Evolutionary conservation across 2,329 filamentous ascomycete genomes (phyloP).

Genomic region (Hypoxylon rubiginosum): DNA sequence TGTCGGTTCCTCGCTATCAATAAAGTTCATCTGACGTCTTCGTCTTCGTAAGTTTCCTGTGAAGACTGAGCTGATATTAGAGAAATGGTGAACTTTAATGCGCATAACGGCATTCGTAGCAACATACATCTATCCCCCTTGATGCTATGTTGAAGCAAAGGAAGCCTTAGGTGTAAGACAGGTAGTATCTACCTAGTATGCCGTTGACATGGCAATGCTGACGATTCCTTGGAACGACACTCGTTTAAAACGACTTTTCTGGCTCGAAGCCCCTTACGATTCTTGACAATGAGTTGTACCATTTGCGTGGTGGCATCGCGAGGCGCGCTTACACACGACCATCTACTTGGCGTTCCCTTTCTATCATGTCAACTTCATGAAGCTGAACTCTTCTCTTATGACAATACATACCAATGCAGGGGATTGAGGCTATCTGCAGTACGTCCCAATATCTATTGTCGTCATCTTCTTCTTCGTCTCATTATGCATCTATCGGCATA

Average conservation of each 20-base stretch:
- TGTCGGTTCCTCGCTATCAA: not conserved
- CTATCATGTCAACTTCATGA: not conserved
- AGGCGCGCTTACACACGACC: not conserved
- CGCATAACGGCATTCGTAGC: no score
- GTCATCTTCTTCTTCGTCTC: conserved; percentile 10
- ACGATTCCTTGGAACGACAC: not conserved
- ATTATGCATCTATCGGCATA: conserved; percentile 31
- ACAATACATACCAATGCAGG: conserved; percentile 16
- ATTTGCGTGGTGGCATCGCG: not conserved
- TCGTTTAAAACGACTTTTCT: not conserved
- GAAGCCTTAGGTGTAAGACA: not conserved
- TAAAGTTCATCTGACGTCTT: conserved; percentile 13
- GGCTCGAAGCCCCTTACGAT: not conserved
- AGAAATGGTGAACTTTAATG: not conserved
- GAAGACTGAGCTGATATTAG: not conserved
- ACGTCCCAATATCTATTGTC: not conserved
- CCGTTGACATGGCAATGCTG: not conserved
- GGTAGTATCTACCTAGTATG: not conserved
- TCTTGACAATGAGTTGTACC: not conserved
- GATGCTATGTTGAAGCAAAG: not conserved
- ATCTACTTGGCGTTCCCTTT: not conserved
- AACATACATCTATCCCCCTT: not conserved
- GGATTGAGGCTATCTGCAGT: conserved; percentile 3
- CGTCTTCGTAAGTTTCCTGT: not conserved
- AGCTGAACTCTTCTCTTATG: not conserved